These are phyloP conservation scores for Colletotrichum lini DNA, from an alignment of 2,329 filamentous ascomycete species.

Conservation along the genomic window DNA sequence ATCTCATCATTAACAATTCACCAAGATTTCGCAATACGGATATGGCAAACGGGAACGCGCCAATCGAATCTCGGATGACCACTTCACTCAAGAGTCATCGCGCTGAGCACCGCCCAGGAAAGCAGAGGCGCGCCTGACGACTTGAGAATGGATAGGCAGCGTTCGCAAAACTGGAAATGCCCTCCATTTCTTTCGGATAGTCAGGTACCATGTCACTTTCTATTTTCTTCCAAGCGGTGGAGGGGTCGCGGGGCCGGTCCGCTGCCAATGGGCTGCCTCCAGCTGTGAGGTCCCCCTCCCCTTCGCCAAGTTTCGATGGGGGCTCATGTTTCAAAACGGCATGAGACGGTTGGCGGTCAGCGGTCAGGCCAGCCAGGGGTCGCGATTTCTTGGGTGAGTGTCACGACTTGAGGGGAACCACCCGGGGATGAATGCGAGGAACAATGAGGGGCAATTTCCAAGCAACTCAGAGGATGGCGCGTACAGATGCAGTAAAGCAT, in stretches of 20 bases:
- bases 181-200: not conserved
- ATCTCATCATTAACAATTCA: not conserved
- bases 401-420: not conserved
- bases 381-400: constrained; percentile 6
- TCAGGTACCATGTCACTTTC: not conserved
- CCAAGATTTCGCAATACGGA: not conserved
- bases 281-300: not conserved
- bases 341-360: constrained; percentile 41
- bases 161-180: not conserved
- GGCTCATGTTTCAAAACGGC: constrained; percentile 38
- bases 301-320: constrained; percentile 25
- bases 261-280: constrained; percentile 38
- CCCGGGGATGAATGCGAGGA: not conserved
- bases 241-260: constrained; percentile 33
- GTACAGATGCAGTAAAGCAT: not conserved
- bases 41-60: not conserved
- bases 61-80: constrained; percentile 6
- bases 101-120: constrained; percentile 5
- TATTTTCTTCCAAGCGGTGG: constrained; percentile 3
- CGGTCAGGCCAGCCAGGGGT: constrained; percentile 30
- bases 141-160: not conserved
- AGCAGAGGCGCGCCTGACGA: not conserved
- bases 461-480: not conserved
- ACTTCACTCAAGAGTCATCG: not conserved
- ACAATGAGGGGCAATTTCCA: not conserved